Percentiles rank a stretch among this genome's conserved stretches.
These are phyloP conservation scores for Pterula multifida DNA, from an alignment of 1,284 basidiomycete species.

Conservation along the genomic window DNA sequence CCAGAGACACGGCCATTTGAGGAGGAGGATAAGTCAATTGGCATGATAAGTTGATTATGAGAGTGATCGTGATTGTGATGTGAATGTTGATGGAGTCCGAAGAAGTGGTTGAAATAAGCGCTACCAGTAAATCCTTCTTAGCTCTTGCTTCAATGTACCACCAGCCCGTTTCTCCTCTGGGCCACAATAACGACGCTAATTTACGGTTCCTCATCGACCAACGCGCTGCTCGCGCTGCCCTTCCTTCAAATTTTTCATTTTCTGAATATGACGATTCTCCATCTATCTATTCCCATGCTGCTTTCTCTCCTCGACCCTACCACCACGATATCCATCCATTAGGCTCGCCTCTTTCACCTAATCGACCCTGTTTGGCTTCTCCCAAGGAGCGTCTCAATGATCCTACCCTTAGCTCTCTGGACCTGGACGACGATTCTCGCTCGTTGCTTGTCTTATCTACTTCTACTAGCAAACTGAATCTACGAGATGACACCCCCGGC, in stretches of 20 bases:
- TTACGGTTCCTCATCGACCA: conserved; percentile 41
- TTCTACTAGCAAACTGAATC: conserved; percentile 7
- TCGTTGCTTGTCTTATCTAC: conserved; percentile 26
- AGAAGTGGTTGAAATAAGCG: background rate
- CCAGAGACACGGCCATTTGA: conserved; percentile 50
- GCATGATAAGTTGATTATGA: conserved; percentile 3
- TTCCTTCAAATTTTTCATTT: conserved; percentile 35
- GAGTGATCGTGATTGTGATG: too few species aligned
- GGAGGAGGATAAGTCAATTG: conserved; percentile 35
- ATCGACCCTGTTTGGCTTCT: conserved; percentile 8
- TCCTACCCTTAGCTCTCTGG: conserved; percentile 38
- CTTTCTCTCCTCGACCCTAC: conserved; percentile 34
- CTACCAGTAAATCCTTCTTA: conserved; percentile 5
- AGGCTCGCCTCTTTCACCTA: background rate
- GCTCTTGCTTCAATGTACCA: conserved; percentile 8
- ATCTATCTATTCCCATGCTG: conserved; percentile 50
- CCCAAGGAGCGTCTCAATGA: conserved; percentile 27
- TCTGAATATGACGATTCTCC: conserved; percentile 53
- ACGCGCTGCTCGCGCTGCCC: conserved; percentile 35
- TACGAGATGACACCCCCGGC: conserved; percentile 13
- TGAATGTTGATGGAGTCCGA: background rate
- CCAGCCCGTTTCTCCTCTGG: conserved; percentile 8
- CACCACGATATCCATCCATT: conserved; percentile 16
- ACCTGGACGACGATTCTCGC: conserved; percentile 47
- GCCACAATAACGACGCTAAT: conserved; percentile 30